phyloP scores from a whole-genome alignment of 148 eudicot species.

The Rhododendron mucronatum region DNA sequence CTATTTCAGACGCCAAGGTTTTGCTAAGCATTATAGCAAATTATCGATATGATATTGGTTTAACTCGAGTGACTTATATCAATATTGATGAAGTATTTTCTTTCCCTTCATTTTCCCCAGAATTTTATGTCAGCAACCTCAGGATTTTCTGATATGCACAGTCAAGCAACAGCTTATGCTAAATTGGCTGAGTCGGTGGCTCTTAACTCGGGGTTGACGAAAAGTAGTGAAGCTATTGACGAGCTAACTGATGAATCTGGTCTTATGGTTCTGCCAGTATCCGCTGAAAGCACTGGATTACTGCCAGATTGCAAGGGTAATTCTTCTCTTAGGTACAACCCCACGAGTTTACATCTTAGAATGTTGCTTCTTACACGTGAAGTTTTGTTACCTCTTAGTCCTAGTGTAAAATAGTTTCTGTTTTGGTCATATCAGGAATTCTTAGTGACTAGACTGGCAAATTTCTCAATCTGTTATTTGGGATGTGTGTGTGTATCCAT shows the following conservation, averaged over 20 bases:
- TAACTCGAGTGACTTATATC: neutral
- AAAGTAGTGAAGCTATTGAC: slow-evolving; percentile 22
- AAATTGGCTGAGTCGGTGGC: slow-evolving; percentile 63
- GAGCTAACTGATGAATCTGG: slow-evolving; percentile 66
- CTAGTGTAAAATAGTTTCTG: neutral
- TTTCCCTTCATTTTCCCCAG: slow-evolving; percentile 11
- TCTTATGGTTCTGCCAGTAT: slow-evolving; percentile 77
- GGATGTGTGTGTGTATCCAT: neutral
- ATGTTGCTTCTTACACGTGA: neutral
- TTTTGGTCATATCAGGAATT: neutral
- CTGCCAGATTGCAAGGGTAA: slow-evolving; percentile 69
- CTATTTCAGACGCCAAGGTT: slow-evolving; percentile 12
- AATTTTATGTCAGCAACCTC: slow-evolving; percentile 26
- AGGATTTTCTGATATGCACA: slow-evolving; percentile 45
- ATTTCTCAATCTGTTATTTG: neutral
- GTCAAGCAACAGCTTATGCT: slow-evolving; percentile 69
- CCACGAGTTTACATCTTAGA: neutral
- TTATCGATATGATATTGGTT: neutral
- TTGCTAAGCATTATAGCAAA: neutral
- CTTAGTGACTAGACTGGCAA: neutral
- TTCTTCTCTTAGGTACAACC: neutral
- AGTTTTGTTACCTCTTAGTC: neutral
- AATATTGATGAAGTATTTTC: neutral
- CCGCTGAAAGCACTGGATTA: slow-evolving; percentile 82
- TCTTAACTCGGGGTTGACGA: slow-evolving; percentile 18